Evolutionary conservation across 2,329 filamentous ascomycete genomes (phyloP).

Genomic region (Colletotrichum sp.): DNA sequence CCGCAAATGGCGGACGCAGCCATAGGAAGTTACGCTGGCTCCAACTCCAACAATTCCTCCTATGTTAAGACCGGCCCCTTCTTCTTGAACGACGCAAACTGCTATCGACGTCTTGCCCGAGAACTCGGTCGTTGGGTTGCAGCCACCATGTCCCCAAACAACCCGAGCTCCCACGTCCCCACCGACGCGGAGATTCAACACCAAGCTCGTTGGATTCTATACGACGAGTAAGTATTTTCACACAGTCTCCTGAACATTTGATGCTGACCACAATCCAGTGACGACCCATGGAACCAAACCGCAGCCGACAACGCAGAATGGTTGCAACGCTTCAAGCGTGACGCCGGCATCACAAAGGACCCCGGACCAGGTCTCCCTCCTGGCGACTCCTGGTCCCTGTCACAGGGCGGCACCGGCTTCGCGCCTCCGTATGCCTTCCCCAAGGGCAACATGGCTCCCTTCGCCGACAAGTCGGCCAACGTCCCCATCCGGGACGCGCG

Average conservation of each 20-base stretch:
- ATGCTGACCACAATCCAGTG: constrained; percentile 40
- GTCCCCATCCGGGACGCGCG: constrained; percentile 41
- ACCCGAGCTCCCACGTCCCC: constrained; percentile 63
- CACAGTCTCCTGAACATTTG: neutral
- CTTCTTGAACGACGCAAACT: constrained; percentile 67
- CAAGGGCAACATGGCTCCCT: constrained; percentile 31
- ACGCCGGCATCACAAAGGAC: constrained; percentile 55
- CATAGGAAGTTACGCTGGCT: neutral
- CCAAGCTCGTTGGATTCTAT: constrained; percentile 67
- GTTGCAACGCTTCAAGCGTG: constrained; percentile 66
- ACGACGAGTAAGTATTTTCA: constrained; percentile 57
- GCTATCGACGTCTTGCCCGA: constrained; percentile 59
- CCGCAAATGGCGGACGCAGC: neutral
- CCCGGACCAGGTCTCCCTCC: constrained; percentile 55
- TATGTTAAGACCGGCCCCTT: constrained; percentile 32
- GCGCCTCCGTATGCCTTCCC: constrained; percentile 59
- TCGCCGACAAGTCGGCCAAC: constrained; percentile 23
- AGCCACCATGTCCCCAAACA: constrained; percentile 61
- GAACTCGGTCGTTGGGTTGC: constrained; percentile 59
- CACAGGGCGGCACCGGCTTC: constrained; percentile 60
- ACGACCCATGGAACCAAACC: constrained; percentile 69
- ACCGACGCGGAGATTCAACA: constrained; percentile 68
- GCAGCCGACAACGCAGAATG: constrained; percentile 68
- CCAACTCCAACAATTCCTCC: neutral
- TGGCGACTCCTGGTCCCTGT: constrained; percentile 47